Base-by-base conservation (phyloP, 1,284 basidiomycete genomes). In the Ceratobasidium sp. region DNA sequence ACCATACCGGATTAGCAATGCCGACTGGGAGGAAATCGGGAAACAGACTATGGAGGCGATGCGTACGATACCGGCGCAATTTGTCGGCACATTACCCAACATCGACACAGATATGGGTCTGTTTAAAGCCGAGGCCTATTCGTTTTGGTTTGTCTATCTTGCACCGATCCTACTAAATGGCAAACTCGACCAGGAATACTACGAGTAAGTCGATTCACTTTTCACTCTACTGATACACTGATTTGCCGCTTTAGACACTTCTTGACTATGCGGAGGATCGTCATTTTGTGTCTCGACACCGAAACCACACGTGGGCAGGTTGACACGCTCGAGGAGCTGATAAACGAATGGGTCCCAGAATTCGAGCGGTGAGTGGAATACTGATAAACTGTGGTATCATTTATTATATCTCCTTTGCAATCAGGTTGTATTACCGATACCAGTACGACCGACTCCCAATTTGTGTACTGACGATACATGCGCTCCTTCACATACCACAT, bases 351-450 rank as follows among this genome's bases (percentile, higher is more conserved):
- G 69, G 69, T 73, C 3, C 29, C 15, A 9, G 37, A 61, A 8
- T 73, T 49, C 25, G 57, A 73, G 15, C 32, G 44, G 69, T 73
- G 5, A 73, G 37, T 22, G 5, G 4, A 6, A 54, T 11, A 52
- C 29, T 22, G 7, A 1, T n/a, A n/a, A n/a, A n/a, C n/a, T n/a
- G n/a, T n/a, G n/a, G n/a, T n/a, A n/a, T n/a, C 0, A 22, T 25
- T 11, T 5, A 59, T 7, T 25, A 19, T 11, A 6, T 32, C 29
- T 37, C 0, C 34, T 11, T 17, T 25, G 4, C 8, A 29, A 51
- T 40, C 49, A 81, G 81, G 15, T 80, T 80, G 13, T 82, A 82
- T 46, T 82, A 82, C 46, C 81, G 80, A 32, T 79, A 79, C 15
- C 9, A 40, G 15, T 7, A 2, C 0, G 66, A 79, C 6, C 62